phyloP scores from a whole-genome alignment of 352 stramenopile species.

The Globisporangium iwayamae region DNA sequence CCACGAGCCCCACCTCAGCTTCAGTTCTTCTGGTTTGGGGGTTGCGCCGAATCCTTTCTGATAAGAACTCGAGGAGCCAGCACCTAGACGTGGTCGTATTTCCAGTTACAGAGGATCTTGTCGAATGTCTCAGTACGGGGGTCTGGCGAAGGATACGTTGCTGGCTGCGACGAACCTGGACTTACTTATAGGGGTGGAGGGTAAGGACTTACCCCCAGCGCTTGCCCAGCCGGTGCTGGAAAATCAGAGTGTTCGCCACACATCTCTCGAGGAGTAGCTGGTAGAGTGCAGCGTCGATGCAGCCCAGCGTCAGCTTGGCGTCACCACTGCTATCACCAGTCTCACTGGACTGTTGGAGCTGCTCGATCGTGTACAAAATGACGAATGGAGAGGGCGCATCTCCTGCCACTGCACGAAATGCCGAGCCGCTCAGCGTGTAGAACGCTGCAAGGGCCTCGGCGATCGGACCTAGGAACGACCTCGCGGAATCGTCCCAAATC shows the following conservation, averaged over 20 bases:
- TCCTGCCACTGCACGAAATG: neutral
- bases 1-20: neutral
- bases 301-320: neutral
- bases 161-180: too few relatives aligned
- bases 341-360: constrained; percentile 2
- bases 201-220: neutral
- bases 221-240: constrained; percentile 9
- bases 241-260: constrained; percentile 5
- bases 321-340: neutral
- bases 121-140: neutral
- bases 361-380: constrained; percentile 14
- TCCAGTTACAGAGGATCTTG: neutral
- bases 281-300: constrained; percentile 13
- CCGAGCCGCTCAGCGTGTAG: constrained; percentile 9
- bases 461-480: neutral
- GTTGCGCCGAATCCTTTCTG: neutral
- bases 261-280: constrained; percentile 10
- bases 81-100: neutral
- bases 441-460: constrained; percentile 12
- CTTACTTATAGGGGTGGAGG: neutral
- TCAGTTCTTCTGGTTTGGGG: neutral
- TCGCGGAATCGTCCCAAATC: neutral
- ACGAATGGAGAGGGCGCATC: constrained; percentile 11
- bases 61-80: neutral
- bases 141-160: too few relatives aligned